Base-by-base conservation (phyloP, 2,329 filamentous ascomycete genomes). In the Fusarium subtropicale region DNA sequence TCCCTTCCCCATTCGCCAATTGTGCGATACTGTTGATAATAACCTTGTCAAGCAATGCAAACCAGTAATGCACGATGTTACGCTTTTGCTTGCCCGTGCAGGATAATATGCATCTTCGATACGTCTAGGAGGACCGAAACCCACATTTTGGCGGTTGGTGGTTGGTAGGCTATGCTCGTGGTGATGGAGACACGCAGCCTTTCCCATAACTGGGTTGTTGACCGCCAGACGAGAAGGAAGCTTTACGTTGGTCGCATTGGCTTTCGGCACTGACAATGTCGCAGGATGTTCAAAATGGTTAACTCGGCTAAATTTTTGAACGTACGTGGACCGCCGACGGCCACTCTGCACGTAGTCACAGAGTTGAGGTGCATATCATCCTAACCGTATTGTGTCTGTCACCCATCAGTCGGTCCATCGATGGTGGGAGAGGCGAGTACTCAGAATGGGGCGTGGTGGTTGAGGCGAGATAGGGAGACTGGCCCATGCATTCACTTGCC, bases 1-100 rank as follows among this genome's bases (percentile, higher is more conserved):
- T 52, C 26, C 42, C 39, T 54, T 52, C 46, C 58, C 46, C 42
- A 71, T 64, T 71, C 53, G 67, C 30, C 24, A 47, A 36, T 47
- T 38, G 31, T 60, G 50, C 58, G 54, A 41, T 60, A 41, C 57
- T 34, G 51, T 52, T 68, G 31, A 46, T 39, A 24, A 60, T 47
- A 33, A 38, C 66, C 66, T 51, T 60, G 62, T 55, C 58, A 48
- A 71, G 26, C 56, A 65, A 58, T 45, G 41, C 44, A 41, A 50
- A 46, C 67, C 63, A 60, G 52, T 41, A 55, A 55, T 70, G 63
- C 68, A 61, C 63, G 58, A 71, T 71, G 68, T 70, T 71, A 71
- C 68, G 55, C 51, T 70, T 71, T 71, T 47, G 55, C 52, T 53
- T 68, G 51, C 53, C 55, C 36, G 52, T 54, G 57, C 67, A 69